phyloP scores from a whole-genome alignment of 768 basidiomycete genomes.

The Neoboletus brunneissimus region DNA sequence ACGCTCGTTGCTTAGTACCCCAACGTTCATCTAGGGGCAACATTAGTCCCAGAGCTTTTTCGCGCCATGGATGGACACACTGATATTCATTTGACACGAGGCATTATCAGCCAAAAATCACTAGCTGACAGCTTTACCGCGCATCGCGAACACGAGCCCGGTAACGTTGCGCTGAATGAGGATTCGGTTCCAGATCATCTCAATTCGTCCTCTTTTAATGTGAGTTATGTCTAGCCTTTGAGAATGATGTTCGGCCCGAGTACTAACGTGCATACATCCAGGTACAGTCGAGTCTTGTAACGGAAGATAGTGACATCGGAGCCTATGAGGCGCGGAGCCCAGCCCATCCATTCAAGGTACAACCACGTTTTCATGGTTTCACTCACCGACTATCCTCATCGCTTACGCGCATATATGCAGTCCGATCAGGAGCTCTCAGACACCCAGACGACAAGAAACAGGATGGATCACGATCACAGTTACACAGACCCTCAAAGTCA shows the following conservation, averaged over 20 bases:
- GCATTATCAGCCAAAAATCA: not conserved
- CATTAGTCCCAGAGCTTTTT: not conserved
- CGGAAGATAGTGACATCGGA: not conserved
- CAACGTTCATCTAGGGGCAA: not conserved
- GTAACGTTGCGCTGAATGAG: not conserved
- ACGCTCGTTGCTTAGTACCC: not conserved
- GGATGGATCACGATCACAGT: not conserved
- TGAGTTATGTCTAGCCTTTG: not conserved
- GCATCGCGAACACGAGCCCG: not conserved
- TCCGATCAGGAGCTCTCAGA: not conserved
- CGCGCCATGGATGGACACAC: slow-evolving; percentile 7
- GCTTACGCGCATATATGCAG: slow-evolving; percentile 25
- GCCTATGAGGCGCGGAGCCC: not conserved
- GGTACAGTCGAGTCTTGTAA: not conserved
- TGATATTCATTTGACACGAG: not conserved
- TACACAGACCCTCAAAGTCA: not conserved
- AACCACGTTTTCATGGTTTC: not conserved
- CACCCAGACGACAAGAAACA: not conserved
- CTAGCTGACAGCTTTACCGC: not conserved
- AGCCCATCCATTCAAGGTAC: slow-evolving; percentile 7
- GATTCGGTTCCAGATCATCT: not conserved
- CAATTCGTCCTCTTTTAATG: not conserved
- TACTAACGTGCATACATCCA: slow-evolving; percentile 15
- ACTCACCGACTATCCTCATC: not conserved
- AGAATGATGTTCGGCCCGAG: not conserved